A percentile compares a stretch with the other conserved stretches of the same genome.
Conservation (phyloP, 2,329 filamentous ascomycete species). For the Phoma sp. region DNA sequence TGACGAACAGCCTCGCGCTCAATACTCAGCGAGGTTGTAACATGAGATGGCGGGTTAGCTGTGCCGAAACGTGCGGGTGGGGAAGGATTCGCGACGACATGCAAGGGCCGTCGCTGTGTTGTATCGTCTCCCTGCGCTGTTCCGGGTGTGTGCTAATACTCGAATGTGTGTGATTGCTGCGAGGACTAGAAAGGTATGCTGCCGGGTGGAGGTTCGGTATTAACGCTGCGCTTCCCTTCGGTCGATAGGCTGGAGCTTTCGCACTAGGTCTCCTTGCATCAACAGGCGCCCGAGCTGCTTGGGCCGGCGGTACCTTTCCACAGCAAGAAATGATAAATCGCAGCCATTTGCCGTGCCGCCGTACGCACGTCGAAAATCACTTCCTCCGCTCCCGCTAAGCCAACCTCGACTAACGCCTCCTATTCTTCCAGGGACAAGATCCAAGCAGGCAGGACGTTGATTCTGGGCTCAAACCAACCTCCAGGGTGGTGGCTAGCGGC, state of each 20-base stretch:
- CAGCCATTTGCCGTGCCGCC: constrained; percentile 17
- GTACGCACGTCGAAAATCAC: constrained; percentile 15
- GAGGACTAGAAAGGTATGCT: constrained; percentile 6
- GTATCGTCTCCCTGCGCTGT: constrained; percentile 12
- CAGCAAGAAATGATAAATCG: constrained; percentile 18
- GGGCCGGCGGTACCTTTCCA: constrained; percentile 17
- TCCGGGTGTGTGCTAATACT: constrained; percentile 1
- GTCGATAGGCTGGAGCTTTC: constrained; percentile 19
- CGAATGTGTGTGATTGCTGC: constrained; percentile 13
- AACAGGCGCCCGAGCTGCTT: constrained; percentile 16
- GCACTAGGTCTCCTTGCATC: constrained; percentile 21
- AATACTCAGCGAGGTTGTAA: constrained; percentile 12
- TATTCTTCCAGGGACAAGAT: background rate
- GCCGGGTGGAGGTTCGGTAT: constrained; percentile 19
- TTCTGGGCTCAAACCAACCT: background rate
- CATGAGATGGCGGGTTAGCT: constrained; percentile 8
- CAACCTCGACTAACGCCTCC: constrained; percentile 2
- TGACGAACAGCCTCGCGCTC: constrained; percentile 16
- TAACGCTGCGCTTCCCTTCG: constrained; percentile 17
- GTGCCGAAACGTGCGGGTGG: constrained; percentile 16
- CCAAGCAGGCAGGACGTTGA: background rate
- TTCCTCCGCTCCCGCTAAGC: constrained; percentile 5
- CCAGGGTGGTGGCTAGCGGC: constrained; percentile 12
- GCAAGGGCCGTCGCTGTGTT: constrained; percentile 12
- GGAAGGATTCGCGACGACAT: constrained; percentile 3